A percentile compares a stretch with the other conserved stretches of the same genome.
Evolutionary conservation across 345 rosid species (phyloP).

Genomic region (Gynandropsis gynandra): DNA sequence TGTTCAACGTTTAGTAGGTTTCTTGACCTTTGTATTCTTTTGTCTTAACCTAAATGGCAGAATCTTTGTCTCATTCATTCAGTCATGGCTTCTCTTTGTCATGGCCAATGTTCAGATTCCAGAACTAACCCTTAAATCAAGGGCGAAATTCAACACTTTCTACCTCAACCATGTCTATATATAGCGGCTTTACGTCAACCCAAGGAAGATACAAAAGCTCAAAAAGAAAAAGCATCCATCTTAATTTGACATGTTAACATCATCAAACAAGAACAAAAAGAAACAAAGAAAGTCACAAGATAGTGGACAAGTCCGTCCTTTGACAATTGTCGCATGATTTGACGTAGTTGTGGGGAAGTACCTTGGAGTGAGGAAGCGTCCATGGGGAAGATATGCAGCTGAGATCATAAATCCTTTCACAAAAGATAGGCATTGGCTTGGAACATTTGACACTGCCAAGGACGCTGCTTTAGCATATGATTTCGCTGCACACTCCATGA

Average conservation of each 20-base stretch:
- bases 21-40: slow-evolving; percentile 20
- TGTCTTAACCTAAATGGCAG: slow-evolving; percentile 17
- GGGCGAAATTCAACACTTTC: slow-evolving; percentile 18
- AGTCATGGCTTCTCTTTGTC: slow-evolving; percentile 7
- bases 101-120: too few relatives aligned
- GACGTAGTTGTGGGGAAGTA: too few relatives aligned
- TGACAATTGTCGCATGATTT: too few relatives aligned
- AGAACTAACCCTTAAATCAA: slow-evolving; percentile 19
- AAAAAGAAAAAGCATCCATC: slow-evolving; percentile 7
- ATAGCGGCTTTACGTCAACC: slow-evolving; percentile 2
- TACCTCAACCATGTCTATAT: background rate
- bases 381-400: slow-evolving; percentile 86
- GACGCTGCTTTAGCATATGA: slow-evolving; percentile 76
- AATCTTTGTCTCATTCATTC: slow-evolving; percentile 18
- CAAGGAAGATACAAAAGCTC: slow-evolving; percentile 14
- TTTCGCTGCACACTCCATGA: slow-evolving; percentile 65
- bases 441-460: slow-evolving; percentile 75
- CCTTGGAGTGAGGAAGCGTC: slow-evolving; percentile 69
- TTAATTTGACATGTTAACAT: slow-evolving; percentile 17
- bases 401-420: slow-evolving; percentile 79
- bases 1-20: slow-evolving; percentile 17
- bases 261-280: slow-evolving; percentile 44
- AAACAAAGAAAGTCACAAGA: slow-evolving; percentile 35
- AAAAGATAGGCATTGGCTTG: slow-evolving; percentile 82
- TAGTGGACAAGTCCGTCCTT: too few relatives aligned